Base-by-base conservation (phyloP, 2,329 filamentous ascomycete genomes). In the Diaporthe destruens region DNA sequence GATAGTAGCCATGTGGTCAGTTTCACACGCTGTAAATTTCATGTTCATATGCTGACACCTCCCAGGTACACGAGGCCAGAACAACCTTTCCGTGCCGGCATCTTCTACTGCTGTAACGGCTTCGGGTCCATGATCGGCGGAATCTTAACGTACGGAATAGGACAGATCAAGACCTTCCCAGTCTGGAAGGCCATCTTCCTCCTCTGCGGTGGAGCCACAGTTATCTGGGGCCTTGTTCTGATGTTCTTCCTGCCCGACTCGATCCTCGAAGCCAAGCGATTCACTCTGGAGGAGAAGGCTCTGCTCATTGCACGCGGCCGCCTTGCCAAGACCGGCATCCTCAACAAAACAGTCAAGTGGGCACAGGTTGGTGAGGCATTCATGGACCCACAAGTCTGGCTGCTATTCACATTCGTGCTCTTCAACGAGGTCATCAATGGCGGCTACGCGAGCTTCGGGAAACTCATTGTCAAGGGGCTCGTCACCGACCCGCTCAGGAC, bases 341-440 rank as follows among this genome's bases (percentile, higher is more conserved):
- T 86, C 16, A 87, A 86, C 76, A 80, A 82, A 61, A 81, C 79
- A 1, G 85, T 88, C 76, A 87, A 87, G 72, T 81, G 79, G 75
- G 79, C 82, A 16, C 87, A 88, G 72, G 83, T 88, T 47, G 80
- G 81, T 0, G 87, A 88, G 75, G 85, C 85, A 0, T 76, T 86
- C 8, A 49, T 78, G 6, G 85, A 86, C 68, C 80, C 82, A 0
- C 84, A 86, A 75, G 80, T 86, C 8, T 85, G 84, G 83, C 77
- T 85, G 1, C 74, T 85, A 6, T 84, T 84, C 68, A 72, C 85
- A 0, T 87, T 84, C 69, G 82, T 82, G 3, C 78, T 89, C 0
- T 78, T 88, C 23, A 89, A 89, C 71, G 87, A 89, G 75, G 79
- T 82, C 2, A 84, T 89, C 74, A 89, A 84, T 63, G 86, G 86